phyloP scores from a whole-genome alignment of 306 rosid genomes.

The Phaseolus lunatus region DNA sequence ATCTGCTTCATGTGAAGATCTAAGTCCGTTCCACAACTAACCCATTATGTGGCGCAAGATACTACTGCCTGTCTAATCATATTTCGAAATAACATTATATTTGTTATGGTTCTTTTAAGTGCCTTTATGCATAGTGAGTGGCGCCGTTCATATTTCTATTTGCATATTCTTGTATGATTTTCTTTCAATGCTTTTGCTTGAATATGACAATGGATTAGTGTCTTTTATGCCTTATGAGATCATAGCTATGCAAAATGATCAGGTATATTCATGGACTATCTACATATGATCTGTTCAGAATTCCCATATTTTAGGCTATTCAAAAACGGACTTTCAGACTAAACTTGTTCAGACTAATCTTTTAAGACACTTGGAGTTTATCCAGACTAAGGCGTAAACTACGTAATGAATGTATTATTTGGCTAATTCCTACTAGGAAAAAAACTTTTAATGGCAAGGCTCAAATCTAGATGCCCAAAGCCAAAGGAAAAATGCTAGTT shows the following conservation, averaged over 20 bases:
- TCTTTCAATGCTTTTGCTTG: constrained; percentile 24
- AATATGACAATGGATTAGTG: neutral
- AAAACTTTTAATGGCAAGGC: no score
- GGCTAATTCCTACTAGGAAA: no score
- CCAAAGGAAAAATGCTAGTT: no score
- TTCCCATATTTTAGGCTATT: neutral
- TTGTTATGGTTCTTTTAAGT: constrained; percentile 30
- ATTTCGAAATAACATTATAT: constrained; percentile 20
- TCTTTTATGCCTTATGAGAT: neutral
- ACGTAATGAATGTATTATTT: no score
- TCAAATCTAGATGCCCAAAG: no score
- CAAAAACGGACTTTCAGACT: neutral
- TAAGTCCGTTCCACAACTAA: constrained; percentile 50
- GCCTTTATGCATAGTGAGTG: constrained; percentile 13
- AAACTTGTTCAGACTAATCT: neutral
- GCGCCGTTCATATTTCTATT: constrained; percentile 26
- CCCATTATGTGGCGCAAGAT: constrained; percentile 45
- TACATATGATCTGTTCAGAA: neutral
- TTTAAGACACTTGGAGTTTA: neutral
- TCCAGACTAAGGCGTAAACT: no score
- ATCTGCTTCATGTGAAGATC: constrained; percentile 45
- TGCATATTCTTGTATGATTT: constrained; percentile 40
- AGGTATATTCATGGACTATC: neutral
- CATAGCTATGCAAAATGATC: constrained; percentile 12
- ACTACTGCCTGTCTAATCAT: constrained; percentile 41